Evolutionary conservation across 1,139 yeast species (phyloP).

Genomic region (Casaregolazyma suthepensis): DNA sequence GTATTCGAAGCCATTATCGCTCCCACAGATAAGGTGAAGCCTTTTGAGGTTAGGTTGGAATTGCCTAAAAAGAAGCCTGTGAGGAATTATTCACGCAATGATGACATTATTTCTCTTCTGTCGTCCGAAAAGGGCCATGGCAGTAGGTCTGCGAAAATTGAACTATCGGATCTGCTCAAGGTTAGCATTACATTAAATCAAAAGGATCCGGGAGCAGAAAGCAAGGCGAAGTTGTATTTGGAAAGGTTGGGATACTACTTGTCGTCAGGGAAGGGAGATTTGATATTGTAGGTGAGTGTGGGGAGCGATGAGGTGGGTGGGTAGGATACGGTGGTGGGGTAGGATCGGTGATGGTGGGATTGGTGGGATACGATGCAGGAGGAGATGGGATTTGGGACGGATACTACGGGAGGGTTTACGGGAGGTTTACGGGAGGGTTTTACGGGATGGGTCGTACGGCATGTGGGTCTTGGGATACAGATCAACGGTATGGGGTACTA

Average conservation of each 20-base stretch:
- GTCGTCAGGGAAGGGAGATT: constrained; percentile 24
- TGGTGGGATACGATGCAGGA: too few relatives aligned
- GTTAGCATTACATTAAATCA: constrained; percentile 45
- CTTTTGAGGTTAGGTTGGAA: constrained; percentile 52
- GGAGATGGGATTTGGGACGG: too few relatives aligned
- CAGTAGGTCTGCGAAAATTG: constrained; percentile 23
- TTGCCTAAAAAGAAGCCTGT: constrained; percentile 29
- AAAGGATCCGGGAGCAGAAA: constrained; percentile 38
- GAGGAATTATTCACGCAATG: constrained; percentile 20
- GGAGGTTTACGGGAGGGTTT: too few relatives aligned
- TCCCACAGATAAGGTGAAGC: constrained; percentile 37
- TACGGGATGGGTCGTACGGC: too few relatives aligned
- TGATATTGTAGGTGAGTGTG: constrained; percentile 13
- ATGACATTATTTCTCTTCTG: constrained; percentile 9
- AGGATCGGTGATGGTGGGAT: too few relatives aligned
- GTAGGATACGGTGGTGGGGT: too few relatives aligned
- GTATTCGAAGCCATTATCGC: constrained; percentile 61
- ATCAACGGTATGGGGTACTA: too few relatives aligned
- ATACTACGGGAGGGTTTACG: too few relatives aligned
- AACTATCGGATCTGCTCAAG: constrained; percentile 22
- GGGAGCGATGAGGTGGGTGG: neutral
- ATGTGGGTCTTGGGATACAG: too few relatives aligned
- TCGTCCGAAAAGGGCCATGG: constrained; percentile 14
- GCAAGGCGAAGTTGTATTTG: constrained; percentile 39
- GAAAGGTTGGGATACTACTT: constrained; percentile 28